These are phyloP conservation scores for Eucalyptus pauciflora DNA, from an alignment of 345 rosid species.

Conservation along the genomic window DNA sequence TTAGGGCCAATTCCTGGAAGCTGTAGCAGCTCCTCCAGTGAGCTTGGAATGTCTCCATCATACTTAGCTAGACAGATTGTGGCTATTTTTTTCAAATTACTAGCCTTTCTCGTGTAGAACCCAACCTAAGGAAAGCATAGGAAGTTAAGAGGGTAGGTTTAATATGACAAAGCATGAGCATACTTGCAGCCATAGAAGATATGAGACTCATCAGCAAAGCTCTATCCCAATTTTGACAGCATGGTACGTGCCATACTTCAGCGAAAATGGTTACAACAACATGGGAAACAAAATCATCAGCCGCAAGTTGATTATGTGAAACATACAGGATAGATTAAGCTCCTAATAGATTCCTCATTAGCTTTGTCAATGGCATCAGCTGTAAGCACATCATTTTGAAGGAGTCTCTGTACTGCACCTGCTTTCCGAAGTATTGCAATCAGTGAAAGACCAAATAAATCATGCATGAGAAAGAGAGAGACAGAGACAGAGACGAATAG, in stretches of 20 bases:
- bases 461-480: background rate
- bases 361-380: slow-evolving; percentile 77
- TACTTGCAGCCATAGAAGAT: background rate
- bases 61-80: slow-evolving; percentile 60
- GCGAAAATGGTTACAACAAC: background rate
- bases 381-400: slow-evolving; percentile 55
- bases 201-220: background rate
- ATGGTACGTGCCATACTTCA: background rate
- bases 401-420: slow-evolving; percentile 87
- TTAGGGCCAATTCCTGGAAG: slow-evolving; percentile 98
- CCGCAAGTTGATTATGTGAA: background rate
- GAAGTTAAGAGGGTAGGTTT: background rate
- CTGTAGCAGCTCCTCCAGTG: slow-evolving; percentile 72
- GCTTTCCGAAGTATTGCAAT: slow-evolving; percentile 2
- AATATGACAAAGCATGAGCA: background rate
- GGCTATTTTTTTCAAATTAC: slow-evolving; percentile 87
- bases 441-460: background rate
- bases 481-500: background rate
- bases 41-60: slow-evolving; percentile 79
- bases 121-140: slow-evolving; percentile 43
- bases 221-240: background rate
- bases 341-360: slow-evolving; percentile 65
- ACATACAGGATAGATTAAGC: slow-evolving; percentile 77
- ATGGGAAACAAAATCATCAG: background rate
- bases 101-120: slow-evolving; percentile 87